These are phyloP conservation scores for Elsinoe perseae DNA, from an alignment of 2,329 filamentous ascomycete species.

Conservation along the genomic window DNA sequence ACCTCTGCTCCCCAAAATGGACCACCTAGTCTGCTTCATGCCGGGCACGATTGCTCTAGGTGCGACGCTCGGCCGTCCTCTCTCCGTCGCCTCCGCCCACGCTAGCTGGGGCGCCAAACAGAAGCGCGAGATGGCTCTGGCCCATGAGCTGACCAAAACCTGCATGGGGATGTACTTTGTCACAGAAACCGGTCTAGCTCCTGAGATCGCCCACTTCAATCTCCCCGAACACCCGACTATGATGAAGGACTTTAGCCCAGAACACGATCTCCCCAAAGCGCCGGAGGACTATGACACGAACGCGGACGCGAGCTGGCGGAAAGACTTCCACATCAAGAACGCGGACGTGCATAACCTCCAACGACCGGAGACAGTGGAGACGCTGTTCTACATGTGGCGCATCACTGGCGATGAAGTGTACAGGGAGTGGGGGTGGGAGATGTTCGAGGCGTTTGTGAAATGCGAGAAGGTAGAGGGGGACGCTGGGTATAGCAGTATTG, in stretches of 20 bases:
- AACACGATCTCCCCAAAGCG: conserved; percentile 22
- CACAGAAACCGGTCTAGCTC: conserved; percentile 83
- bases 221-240: conserved; percentile 60
- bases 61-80: conserved; percentile 68
- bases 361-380: conserved; percentile 93
- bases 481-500: conserved; percentile 74
- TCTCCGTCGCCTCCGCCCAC: conserved; percentile 65
- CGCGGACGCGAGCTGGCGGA: conserved; percentile 56
- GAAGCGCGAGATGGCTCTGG: conserved; percentile 79
- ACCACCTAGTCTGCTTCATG: conserved; percentile 96
- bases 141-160: conserved; percentile 86
- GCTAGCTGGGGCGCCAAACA: conserved; percentile 66
- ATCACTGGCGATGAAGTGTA: conserved; percentile 88
- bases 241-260: conserved; percentile 45
- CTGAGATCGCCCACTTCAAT: conserved; percentile 89
- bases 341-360: conserved; percentile 90
- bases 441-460: conserved; percentile 87
- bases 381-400: conserved; percentile 95
- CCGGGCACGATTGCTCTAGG: conserved; percentile 89
- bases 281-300: conserved; percentile 39
- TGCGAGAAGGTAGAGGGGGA: conserved; percentile 72
- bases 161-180: conserved; percentile 97
- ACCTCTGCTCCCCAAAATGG: conserved; percentile 79
- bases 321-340: conserved; percentile 72
- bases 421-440: conserved; percentile 95